These are phyloP conservation scores for Litchi chinensis DNA, from an alignment of 345 rosid genomes.

Conservation along the genomic window DNA sequence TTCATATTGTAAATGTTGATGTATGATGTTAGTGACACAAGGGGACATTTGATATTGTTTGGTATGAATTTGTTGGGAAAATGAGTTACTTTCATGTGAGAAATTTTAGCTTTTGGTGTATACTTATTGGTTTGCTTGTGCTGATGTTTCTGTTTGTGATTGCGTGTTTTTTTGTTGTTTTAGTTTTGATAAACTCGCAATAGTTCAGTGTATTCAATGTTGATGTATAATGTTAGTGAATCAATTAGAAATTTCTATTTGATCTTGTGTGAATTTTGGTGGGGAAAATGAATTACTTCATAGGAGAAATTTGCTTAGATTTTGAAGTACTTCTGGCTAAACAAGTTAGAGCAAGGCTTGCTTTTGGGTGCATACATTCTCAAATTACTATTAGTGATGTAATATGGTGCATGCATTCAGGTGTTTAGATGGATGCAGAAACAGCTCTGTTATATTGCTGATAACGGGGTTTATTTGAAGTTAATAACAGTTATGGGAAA, in stretches of 20 bases:
- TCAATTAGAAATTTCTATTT: not conserved
- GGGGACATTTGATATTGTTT: too few species aligned
- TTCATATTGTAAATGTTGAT: too few species aligned
- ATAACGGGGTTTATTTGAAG: constrained; percentile 85
- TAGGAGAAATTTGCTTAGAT: not conserved
- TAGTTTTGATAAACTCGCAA: not conserved
- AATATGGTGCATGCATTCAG: constrained; percentile 32
- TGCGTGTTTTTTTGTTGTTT: too few species aligned
- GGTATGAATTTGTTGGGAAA: too few species aligned
- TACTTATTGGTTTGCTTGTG: too few species aligned
- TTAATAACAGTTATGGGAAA: constrained; percentile 84
- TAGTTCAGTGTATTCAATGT: not conserved
- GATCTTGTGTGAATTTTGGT: not conserved
- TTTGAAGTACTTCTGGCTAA: not conserved
- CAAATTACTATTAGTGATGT: not conserved
- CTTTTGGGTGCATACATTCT: not conserved
- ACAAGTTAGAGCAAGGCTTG: not conserved
- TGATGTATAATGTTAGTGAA: not conserved
- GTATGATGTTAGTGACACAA: too few species aligned
- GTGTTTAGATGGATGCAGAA: constrained; percentile 99
- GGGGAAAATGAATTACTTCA: not conserved
- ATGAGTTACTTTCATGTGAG: too few species aligned
- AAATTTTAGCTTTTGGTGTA: too few species aligned
- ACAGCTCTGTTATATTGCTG: constrained; percentile 84
- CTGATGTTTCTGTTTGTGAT: too few species aligned